These are phyloP conservation scores for Jacaranda mimosifolia DNA, from an alignment of 257 asterid genomes.

Conservation along the genomic window DNA sequence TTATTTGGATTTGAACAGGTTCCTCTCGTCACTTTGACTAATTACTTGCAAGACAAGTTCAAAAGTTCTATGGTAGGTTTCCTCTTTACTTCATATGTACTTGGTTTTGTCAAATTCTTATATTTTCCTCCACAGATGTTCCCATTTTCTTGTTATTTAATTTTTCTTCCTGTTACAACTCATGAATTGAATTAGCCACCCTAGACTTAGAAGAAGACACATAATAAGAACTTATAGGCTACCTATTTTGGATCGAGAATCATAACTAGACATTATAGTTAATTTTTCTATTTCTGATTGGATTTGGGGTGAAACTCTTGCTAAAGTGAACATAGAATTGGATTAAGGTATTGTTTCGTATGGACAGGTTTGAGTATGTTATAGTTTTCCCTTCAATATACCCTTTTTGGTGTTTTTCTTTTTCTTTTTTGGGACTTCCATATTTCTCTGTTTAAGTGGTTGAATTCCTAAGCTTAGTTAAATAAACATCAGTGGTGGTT, in stretches of 20 bases:
- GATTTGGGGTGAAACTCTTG: not conserved
- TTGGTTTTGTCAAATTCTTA: conserved; percentile 19
- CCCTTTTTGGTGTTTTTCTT: not conserved
- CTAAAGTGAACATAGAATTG: conserved; percentile 8
- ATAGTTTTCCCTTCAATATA: too few relatives aligned
- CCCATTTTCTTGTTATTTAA: not conserved
- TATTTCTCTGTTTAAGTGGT: not conserved
- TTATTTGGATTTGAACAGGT: conserved; percentile 59
- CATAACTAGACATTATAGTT: too few relatives aligned
- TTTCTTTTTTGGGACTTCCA: not conserved
- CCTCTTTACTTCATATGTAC: conserved; percentile 2
- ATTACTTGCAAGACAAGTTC: conserved; percentile 85
- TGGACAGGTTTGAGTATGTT: not conserved
- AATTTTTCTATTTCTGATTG: not conserved
- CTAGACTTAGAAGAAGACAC: too few relatives aligned
- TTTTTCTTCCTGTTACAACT: too few relatives aligned
- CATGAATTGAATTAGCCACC: too few relatives aligned
- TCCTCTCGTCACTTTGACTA: conserved; percentile 88
- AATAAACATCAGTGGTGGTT: too few relatives aligned
- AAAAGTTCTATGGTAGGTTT: conserved; percentile 81
- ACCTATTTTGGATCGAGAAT: too few relatives aligned
- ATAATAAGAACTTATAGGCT: too few relatives aligned
- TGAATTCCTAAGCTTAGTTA: not conserved
- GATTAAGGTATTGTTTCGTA: not conserved
- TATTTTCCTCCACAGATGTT: not conserved